These are phyloP conservation scores for Hortiboletus flavorubellus DNA, from an alignment of 768 basidiomycete species.

Conservation along the genomic window DNA sequence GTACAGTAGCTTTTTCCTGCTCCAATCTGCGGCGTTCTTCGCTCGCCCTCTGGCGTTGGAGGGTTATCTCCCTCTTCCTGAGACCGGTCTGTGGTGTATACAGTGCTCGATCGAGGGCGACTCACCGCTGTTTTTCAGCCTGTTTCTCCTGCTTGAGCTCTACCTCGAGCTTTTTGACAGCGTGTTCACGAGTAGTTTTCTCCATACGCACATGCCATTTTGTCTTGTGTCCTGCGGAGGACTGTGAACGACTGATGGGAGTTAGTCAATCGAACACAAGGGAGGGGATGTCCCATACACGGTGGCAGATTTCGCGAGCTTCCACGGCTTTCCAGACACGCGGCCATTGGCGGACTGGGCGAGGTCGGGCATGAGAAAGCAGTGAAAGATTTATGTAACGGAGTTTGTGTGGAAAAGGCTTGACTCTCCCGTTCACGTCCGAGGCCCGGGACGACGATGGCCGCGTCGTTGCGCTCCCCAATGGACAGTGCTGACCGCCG, in stretches of 20 bases:
- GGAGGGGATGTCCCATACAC: conserved; percentile 36
- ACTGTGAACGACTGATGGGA: conserved; percentile 58
- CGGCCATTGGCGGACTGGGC: conserved; percentile 63
- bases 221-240: conserved; percentile 61
- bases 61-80: conserved; percentile 65
- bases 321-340: conserved; percentile 71
- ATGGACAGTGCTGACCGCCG: conserved; percentile 45
- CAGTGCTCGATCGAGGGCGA: background rate
- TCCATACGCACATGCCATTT: conserved; percentile 72
- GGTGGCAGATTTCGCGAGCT: conserved; percentile 45
- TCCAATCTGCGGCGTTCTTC: conserved; percentile 66
- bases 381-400: conserved; percentile 24
- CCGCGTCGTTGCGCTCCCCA: conserved; percentile 33
- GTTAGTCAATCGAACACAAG: background rate
- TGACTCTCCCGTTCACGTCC: too few species aligned
- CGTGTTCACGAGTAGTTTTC: conserved; percentile 58
- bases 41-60: conserved; percentile 66
- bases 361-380: conserved; percentile 33
- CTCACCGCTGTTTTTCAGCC: conserved; percentile 60
- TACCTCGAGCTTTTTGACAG: conserved; percentile 68
- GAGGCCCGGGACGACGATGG: too few species aligned
- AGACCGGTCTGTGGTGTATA: conserved; percentile 1
- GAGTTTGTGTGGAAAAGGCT: too few species aligned
- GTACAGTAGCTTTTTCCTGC: conserved; percentile 33
- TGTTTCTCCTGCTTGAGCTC: conserved; percentile 78